Evolutionary conservation across 208 protist species (phyloP), one percentile per base, ranked within the genome.

Genomic region (Trypanosoma brucei): DNA sequence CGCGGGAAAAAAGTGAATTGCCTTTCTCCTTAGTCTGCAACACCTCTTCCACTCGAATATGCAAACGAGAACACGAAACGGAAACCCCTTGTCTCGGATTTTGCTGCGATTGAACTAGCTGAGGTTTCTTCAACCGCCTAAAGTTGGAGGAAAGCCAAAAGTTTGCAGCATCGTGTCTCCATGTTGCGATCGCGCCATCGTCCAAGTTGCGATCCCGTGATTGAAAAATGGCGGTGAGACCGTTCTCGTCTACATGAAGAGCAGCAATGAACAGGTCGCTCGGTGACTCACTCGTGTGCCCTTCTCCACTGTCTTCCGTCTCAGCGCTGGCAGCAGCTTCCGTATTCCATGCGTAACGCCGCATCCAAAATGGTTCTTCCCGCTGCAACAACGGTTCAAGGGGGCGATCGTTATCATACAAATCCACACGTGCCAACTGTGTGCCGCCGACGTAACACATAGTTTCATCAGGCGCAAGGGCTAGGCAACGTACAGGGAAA

Each of bases 381-480:
- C 64, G 48, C 51, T 40, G 54, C 40, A 2, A 33, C 44, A 76
- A 42, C 13, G 66, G 65, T 31, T 54, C 68, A 36, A 56, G 36
- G 13, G 62, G 49, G 33, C 68, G 61, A 38, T 40, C 55, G 45
- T 71, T 65, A 8, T 70, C 3, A 45, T 78, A 72, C 55, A 89
- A 56, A 56, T 91, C 84, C 9, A 94, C 66, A 2, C 62, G 61
- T 0, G 69, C 76, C 34, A 91, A 56, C 0, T 55, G 62, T 14
- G 70, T 72, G 2, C 88, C 88, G 30, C 72, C 88, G 8, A 91
- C 80, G 40, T 77, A 88, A 33, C 76, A 76, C 3, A 54, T 55
- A 11, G 84, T 85, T 72, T 94, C 84, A 61, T 94, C 84, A 9
- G 68, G 42, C 11, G 84, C 83, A 22, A 80, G 75, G 0, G 76